Percentiles rank a stretch among this genome's conserved stretches.
These are phyloP conservation scores for Eimeria tenella DNA, from an alignment of 169 alveolate genomes.

Conservation along the genomic window DNA sequence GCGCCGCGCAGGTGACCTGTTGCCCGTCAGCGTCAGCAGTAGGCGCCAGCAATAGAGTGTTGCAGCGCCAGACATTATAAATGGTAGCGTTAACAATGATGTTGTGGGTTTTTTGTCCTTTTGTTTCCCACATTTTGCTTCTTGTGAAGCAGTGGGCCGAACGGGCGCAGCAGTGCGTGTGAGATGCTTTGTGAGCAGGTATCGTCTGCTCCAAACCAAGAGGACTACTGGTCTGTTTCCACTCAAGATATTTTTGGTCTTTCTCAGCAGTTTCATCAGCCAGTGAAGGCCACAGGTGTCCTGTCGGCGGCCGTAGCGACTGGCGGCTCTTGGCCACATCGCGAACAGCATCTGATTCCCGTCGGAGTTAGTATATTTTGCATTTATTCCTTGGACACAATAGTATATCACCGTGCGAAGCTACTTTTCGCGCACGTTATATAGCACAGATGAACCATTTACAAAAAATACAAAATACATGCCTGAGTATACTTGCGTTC, in stretches of 20 bases:
- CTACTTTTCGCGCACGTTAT: too few species aligned
- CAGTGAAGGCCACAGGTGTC: slow-evolving; percentile 28
- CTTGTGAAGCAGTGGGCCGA: background rate
- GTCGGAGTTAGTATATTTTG: too few species aligned
- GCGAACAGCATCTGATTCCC: slow-evolving; percentile 1
- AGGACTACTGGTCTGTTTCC: background rate
- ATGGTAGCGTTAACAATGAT: background rate
- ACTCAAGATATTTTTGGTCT: background rate
- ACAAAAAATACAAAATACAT: too few species aligned
- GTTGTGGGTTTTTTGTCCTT: too few species aligned
- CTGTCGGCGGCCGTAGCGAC: slow-evolving; percentile 60
- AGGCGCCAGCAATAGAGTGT: background rate
- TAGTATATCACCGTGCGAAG: too few species aligned
- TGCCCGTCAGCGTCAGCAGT: background rate
- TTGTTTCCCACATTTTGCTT: background rate
- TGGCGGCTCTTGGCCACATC: slow-evolving; percentile 64
- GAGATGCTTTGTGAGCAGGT: slow-evolving; percentile 37
- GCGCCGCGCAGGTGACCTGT: slow-evolving; percentile 77
- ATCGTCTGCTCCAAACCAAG: slow-evolving; percentile 9
- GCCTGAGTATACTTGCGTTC: too few species aligned
- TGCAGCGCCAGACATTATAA: too few species aligned
- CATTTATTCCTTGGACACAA: too few species aligned
- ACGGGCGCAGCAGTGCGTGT: background rate
- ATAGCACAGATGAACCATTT: too few species aligned
- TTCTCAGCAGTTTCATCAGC: background rate